phyloP scores from a whole-genome alignment of 2,329 filamentous ascomycete species.

The Apiospora saccharicola region DNA sequence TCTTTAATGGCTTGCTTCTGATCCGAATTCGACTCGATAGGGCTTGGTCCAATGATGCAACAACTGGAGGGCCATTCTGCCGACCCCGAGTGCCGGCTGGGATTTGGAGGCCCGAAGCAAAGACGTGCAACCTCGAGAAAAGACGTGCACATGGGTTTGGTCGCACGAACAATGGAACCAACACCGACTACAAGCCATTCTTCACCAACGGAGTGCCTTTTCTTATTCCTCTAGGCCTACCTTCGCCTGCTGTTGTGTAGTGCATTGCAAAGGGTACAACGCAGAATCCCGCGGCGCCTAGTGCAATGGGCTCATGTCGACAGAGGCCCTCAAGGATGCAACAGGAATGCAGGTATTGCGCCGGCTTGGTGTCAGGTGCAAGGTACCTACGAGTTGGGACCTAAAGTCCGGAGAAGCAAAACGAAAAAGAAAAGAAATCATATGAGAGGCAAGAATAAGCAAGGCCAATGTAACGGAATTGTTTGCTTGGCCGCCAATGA shows the following conservation, averaged over 20 bases:
- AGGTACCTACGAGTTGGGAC: background rate
- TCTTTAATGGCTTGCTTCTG: background rate
- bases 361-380: background rate
- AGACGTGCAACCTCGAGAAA: conserved; percentile 2
- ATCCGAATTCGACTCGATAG: background rate
- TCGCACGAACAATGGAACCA: background rate
- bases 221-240: background rate
- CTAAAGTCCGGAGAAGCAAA: background rate
- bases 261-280: background rate
- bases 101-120: background rate
- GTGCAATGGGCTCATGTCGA: background rate
- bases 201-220: background rate
- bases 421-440: background rate
- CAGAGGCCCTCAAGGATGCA: background rate
- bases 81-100: background rate
- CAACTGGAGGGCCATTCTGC: background rate
- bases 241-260: background rate
- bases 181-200: background rate
- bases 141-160: background rate
- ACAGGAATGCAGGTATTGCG: background rate
- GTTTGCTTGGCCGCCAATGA: conserved; percentile 8
- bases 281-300: background rate
- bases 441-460: conserved; percentile 7
- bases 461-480: background rate
- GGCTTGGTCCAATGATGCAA: background rate